These are phyloP conservation scores for Aspergillus sp. DNA, from an alignment of 2,329 filamentous ascomycete species.

Conservation along the genomic window DNA sequence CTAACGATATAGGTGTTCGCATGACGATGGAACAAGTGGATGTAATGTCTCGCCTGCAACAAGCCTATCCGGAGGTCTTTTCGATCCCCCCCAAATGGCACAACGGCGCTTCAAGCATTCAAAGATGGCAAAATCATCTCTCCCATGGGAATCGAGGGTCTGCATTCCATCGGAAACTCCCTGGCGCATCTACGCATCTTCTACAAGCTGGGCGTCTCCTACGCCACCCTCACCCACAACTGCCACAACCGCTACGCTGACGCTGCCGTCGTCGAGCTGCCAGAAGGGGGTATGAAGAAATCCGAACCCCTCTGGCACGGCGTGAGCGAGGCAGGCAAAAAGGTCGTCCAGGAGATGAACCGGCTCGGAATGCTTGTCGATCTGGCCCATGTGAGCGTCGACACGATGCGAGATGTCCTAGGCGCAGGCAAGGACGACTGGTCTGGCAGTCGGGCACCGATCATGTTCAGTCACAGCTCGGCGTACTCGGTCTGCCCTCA, in stretches of 20 bases:
- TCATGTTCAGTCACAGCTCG: constrained; percentile 87
- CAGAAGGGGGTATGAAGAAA: constrained; percentile 33
- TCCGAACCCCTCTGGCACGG: constrained; percentile 50
- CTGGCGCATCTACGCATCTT: constrained; percentile 64
- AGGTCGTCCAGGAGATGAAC: constrained; percentile 84
- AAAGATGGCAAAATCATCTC: constrained; percentile 63
- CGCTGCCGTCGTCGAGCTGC: constrained; percentile 57
- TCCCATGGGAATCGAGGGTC: constrained; percentile 75
- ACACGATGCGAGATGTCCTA: constrained; percentile 82
- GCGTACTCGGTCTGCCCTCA: constrained; percentile 78
- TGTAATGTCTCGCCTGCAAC: constrained; percentile 28
- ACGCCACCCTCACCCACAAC: constrained; percentile 86
- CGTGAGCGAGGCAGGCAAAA: constrained; percentile 64
- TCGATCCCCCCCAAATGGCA: constrained; percentile 52
- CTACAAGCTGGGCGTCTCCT: constrained; percentile 74
- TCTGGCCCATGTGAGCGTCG: constrained; percentile 69
- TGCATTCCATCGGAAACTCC: constrained; percentile 89
- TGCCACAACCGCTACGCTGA: constrained; percentile 90
- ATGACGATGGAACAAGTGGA: constrained; percentile 34
- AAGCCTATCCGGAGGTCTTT: constrained; percentile 43
- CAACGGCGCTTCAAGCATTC: constrained; percentile 59
- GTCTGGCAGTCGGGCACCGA: constrained; percentile 70
- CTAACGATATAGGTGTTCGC: constrained; percentile 19
- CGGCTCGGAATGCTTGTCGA: constrained; percentile 92
- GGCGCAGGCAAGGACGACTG: constrained; percentile 56